Conservation (phyloP, 75 land plant species). For the Pseudotsuga menziesii region DNA sequence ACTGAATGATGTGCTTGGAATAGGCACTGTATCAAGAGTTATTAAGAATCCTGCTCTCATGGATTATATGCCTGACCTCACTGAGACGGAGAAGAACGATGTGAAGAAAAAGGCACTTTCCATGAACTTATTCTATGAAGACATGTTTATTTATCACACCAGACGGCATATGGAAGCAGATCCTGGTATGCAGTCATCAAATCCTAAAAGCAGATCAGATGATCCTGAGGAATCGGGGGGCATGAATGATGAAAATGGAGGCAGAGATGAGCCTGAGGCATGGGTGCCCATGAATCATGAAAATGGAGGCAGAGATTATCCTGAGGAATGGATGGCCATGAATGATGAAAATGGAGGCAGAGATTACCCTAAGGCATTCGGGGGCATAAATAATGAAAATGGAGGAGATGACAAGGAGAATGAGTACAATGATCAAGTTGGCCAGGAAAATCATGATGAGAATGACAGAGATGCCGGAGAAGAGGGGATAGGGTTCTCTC, state of each 20-base stretch:
- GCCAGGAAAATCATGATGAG: constrained; percentile 8
- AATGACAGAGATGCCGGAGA: constrained; percentile 7
- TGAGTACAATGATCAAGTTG: constrained; percentile 5
- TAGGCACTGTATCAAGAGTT: constrained; percentile 47
- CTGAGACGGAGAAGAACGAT: constrained; percentile 53
- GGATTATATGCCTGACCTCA: constrained; percentile 41
- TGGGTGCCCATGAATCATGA: no score
- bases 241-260: no score
- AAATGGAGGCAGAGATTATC: no score
- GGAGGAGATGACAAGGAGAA: constrained; percentile 16
- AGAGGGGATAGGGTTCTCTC: not conserved
- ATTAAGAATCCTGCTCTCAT: constrained; percentile 55
- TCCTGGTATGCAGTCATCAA: not conserved
- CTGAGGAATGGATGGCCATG: no score
- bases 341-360: no score
- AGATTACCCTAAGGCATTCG: no score
- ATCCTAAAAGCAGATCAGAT: no score
- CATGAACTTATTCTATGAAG: constrained; percentile 58
- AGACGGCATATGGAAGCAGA: constrained; percentile 1
- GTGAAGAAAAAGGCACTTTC: constrained; percentile 60
- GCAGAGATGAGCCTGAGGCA: no score
- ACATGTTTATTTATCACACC: constrained; percentile 70
- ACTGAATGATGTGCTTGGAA: constrained; percentile 64
- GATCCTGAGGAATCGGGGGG: no score
- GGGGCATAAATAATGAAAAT: no score